These are phyloP conservation scores for Hypoxylon sp. DNA, from an alignment of 2,329 filamentous ascomycete genomes.

Conservation along the genomic window DNA sequence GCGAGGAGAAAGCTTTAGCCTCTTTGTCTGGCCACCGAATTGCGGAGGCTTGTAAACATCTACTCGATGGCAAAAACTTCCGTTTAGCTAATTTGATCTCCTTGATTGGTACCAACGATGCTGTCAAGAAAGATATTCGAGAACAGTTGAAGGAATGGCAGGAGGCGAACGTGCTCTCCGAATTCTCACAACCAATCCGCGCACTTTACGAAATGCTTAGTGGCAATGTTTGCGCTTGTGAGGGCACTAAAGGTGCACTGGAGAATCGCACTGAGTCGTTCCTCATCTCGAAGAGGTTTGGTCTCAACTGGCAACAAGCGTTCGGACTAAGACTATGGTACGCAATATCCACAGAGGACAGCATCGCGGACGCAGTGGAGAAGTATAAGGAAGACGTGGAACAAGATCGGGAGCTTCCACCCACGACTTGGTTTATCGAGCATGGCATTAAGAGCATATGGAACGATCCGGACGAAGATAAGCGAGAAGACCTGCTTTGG, in stretches of 20 bases:
- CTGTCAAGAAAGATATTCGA: constrained; percentile 80
- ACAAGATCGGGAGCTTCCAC: constrained; percentile 78
- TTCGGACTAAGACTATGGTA: constrained; percentile 96
- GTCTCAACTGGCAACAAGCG: constrained; percentile 91
- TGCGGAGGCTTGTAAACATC: constrained; percentile 83
- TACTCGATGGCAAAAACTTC: constrained; percentile 83
- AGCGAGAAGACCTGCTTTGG: constrained; percentile 86
- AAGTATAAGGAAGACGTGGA: constrained; percentile 81
- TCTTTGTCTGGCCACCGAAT: constrained; percentile 84
- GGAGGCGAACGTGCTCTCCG: constrained; percentile 84
- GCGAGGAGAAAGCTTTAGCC: constrained; percentile 87
- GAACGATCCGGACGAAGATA: constrained; percentile 70
- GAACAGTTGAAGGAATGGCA: constrained; percentile 89
- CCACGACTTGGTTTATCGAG: constrained; percentile 79
- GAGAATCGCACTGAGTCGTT: constrained; percentile 89
- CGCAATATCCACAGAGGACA: constrained; percentile 76
- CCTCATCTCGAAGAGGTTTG: constrained; percentile 85
- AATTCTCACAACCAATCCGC: constrained; percentile 87
- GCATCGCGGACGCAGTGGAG: constrained; percentile 79
- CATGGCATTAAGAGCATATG: constrained; percentile 71
- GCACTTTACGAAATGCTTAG: constrained; percentile 91
- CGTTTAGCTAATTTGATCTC: constrained; percentile 88
- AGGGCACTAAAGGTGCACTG: constrained; percentile 80
- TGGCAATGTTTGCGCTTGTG: constrained; percentile 87
- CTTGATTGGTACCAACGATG: constrained; percentile 81